Base-by-base conservation (phyloP, 768 basidiomycete genomes). In the Strobilomyces dryophilus region DNA sequence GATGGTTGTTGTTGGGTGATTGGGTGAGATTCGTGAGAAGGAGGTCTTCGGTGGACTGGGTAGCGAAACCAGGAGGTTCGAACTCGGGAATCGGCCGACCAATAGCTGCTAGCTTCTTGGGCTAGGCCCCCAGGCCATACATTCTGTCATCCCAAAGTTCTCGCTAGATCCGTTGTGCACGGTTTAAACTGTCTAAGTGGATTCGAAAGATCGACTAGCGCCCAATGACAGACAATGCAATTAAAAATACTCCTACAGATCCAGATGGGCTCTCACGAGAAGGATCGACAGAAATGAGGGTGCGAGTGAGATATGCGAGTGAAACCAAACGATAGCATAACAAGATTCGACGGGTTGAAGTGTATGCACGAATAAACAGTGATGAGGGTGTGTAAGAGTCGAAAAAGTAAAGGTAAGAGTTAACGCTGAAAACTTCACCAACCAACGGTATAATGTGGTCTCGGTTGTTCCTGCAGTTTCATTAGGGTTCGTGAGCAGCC, bases 201-300 rank as follows among this genome's bases (percentile, higher is more conserved):
- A 54, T 48, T 20, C n/a, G 24, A 48, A 47, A 17, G 32, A 44
- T 35, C 6, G 36, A 47, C 21, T 10, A 36, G n/a, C 21, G 21
- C 26, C 29, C 9, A 15, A 11, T 17, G 36, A 52, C 21, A 45
- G 29, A 21, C 18, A 49, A 49, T 47, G 49, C 29, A 45, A 32
- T 43, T 60, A 42, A n/a, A 41, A 32, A 47, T 60, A 45, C 20
- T 45, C 5, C 15, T 51, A 50, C 60, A 61, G 9, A n/a, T 51
- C 45, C 60, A 61, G 9, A 34, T 36, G 37, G 31, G 24, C 42
- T 31, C 24, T 32, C 32, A 21, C 3, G 10, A 36, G 32, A 47
- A 15, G 20, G 4, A 49, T 45, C 8, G 24, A 31, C 21, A 35
- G 14, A 39, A 59, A 54, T 12, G 40, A 47, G 2, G 3, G 49